Base-by-base conservation (phyloP, 768 basidiomycete species). In the Rhizopogon vinicolor region DNA sequence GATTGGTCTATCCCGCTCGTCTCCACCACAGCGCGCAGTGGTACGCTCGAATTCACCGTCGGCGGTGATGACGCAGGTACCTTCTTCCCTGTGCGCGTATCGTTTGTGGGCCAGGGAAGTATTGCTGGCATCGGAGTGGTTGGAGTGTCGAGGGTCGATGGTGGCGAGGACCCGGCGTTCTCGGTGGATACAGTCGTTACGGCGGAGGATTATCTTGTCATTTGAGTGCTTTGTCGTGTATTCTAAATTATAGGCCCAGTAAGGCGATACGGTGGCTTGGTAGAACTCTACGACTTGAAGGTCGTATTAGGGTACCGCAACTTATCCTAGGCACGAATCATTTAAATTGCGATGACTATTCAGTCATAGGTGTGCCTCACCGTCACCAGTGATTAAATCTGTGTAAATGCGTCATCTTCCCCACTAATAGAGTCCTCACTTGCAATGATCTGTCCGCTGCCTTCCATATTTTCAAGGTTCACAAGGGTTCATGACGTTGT, bases 51-150 rank as follows among this genome's bases (percentile, higher is more conserved):
- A 63, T 98, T 98, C 73, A 87, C 80, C 41, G 85, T 93, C 48
- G 85, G 84, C 7, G 93, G 92, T 3, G 90, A 93, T 58, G 93
- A 96, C 59, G 72, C 78, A 0, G 85, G 82, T 3, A 82, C 81
- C 9, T 96, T 97, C 76, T 99, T 98, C 91, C 95, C 96, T 2
- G 92, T 99, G 48, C 78, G 79, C 37, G 86, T 96, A 1, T 72
- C 78, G 1, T 98, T 98, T 65, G 84, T 87, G 49, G 88, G 84
- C 0, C 80, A 88, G 61, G 90, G 91, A 7, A 91, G 87, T 63
- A 70, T 96, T 58, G 86, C 88, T 0, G 91, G 93, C 19, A 77
- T 97, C 40, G 78, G 76, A 29, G 81, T 95, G 14, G 77, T 70
- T 3, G 73, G 69, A 31, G 85, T 89, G 39, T 79, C 75, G n/a